phyloP scores from a whole-genome alignment of 768 basidiomycete species.

The Calocybe gangraenosa region DNA sequence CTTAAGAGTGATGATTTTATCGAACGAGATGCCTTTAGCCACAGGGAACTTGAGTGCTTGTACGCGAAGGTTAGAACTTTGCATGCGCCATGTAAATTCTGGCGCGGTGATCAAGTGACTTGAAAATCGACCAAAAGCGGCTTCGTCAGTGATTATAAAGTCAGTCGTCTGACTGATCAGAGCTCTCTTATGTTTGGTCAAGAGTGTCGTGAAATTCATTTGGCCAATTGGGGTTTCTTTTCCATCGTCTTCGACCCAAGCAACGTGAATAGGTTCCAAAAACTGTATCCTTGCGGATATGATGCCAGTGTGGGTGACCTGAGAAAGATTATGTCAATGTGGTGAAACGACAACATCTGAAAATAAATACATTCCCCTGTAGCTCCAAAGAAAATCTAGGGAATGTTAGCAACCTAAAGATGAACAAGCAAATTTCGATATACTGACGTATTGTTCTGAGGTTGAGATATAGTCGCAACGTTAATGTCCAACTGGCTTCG shows the following conservation, averaged over 20 bases:
- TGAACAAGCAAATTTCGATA: not conserved
- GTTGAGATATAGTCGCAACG: constrained; percentile 43
- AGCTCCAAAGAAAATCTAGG: constrained; percentile 44
- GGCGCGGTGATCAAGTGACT: constrained; percentile 58
- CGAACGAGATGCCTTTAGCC: constrained; percentile 60
- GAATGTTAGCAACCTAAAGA: not conserved
- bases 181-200: constrained; percentile 52
- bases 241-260: constrained; percentile 49
- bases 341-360: not conserved
- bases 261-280: constrained; percentile 50
- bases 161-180: constrained; percentile 55
- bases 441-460: constrained; percentile 56
- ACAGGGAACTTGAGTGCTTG: constrained; percentile 66
- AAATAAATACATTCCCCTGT: constrained; percentile 43
- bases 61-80: constrained; percentile 52
- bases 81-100: constrained; percentile 66
- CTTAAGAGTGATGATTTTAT: constrained; percentile 54
- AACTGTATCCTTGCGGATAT: constrained; percentile 63
- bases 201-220: constrained; percentile 44
- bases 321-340: constrained; percentile 1
- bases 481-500: constrained; percentile 50
- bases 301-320: constrained; percentile 67
- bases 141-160: constrained; percentile 53
- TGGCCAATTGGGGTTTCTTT: constrained; percentile 50
- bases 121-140: constrained; percentile 60